Evolutionary conservation across 2,329 filamentous ascomycete genomes (phyloP), one percentile per base, ranked within the genome.

Genomic region (Fusarium humuli): DNA sequence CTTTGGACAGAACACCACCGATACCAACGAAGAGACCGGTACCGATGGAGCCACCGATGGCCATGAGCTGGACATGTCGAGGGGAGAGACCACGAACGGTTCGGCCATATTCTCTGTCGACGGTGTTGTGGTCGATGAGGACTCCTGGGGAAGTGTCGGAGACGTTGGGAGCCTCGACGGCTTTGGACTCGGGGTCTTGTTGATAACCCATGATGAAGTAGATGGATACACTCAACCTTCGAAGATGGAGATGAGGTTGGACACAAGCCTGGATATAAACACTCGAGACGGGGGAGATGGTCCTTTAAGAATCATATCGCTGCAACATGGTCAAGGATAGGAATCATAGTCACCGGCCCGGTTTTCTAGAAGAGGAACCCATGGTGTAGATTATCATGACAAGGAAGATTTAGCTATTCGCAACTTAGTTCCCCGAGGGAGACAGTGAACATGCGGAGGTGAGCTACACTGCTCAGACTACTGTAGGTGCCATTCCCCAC

Each of bases 11-110:
- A 18, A 81, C 80, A 59, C 81, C 77, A 63, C 82, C 82, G 57
- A 83, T 83, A 61, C 82, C 82, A 70, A 83, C 80, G 71, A 81
- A 84, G 40, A 84, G 80, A 58, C 82, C 82, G 20, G 80, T 83
- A 22, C 82, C 82, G 57, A 84, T 84, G 37, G 81, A 81, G 49
- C 83, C 83, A 42, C 82, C 83, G 18, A 85, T 83, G 41, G 83
- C 83, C 82, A 85, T 85, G 60, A 85, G 81, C 69, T 85, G 83
- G 23, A 85, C 83, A 65, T 84, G 82, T 18, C 82, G 81, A 27
- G 81, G 72, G 18, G 76, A 76, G 30, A 80, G 75, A 52, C 78
- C 78, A 49, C 78, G 77, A 18, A 75, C 62, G n/a, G 78, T 80
- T 65, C 77, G 72, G 23, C 78, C 78, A 53, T 79, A 78, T 58